Conservation (phyloP, 805 yeast species). For the Pichia scutulata region DNA sequence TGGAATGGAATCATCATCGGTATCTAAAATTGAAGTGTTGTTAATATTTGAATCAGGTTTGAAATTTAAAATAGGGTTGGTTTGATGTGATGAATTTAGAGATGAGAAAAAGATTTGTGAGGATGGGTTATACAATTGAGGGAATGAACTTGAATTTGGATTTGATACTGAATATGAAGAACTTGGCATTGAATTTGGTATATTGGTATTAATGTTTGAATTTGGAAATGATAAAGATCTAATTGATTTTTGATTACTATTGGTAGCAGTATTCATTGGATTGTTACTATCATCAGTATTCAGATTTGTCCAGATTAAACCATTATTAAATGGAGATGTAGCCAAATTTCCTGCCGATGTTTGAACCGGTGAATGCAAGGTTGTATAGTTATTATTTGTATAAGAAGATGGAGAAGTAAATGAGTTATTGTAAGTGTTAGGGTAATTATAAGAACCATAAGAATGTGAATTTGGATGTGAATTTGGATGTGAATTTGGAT, state of each 20-base stretch:
- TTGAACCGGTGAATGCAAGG: neutral
- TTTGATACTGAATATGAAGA: neutral
- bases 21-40: slow-evolving; percentile 14
- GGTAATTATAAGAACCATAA: neutral
- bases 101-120: slow-evolving; percentile 1
- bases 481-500: neutral
- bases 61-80: neutral
- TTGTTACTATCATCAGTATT: neutral
- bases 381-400: neutral
- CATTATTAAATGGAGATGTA: slow-evolving; percentile 19
- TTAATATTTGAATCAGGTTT: neutral
- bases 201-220: neutral
- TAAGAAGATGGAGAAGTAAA: neutral
- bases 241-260: neutral
- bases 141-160: neutral
- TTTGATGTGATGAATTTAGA: neutral
- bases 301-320: slow-evolving; percentile 10
- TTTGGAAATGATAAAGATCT: slow-evolving; percentile 8
- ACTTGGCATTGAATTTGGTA: neutral
- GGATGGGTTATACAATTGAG: neutral
- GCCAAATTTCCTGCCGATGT: slow-evolving; percentile 4
- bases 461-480: neutral
- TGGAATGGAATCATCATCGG: slow-evolving; percentile 3
- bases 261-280: neutral
- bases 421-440: neutral